These are phyloP conservation scores for Fusarium secorum DNA, from an alignment of 2,329 filamentous ascomycete genomes.

Conservation along the genomic window DNA sequence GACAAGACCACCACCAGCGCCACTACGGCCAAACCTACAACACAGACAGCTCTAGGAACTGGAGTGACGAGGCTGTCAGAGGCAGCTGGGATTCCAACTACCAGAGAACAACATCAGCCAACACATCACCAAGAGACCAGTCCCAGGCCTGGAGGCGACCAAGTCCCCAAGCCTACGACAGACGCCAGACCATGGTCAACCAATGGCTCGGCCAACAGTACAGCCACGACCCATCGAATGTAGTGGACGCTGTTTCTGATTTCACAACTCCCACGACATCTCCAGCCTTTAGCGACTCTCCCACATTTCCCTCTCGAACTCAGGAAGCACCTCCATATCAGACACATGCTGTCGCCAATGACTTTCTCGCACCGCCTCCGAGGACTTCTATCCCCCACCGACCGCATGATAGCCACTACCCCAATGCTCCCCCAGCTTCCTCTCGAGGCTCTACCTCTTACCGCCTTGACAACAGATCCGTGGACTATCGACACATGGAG, in stretches of 20 bases:
- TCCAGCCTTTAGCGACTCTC: constrained; percentile 40
- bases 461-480: constrained; percentile 13
- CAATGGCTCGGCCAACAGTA: constrained; percentile 40
- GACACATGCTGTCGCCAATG: constrained; percentile 12
- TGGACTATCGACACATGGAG: constrained; percentile 23
- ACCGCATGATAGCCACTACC: background rate
- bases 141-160: constrained; percentile 24
- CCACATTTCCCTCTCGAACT: constrained; percentile 32
- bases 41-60: constrained; percentile 40
- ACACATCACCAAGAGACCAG: constrained; percentile 33
- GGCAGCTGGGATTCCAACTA: constrained; percentile 40
- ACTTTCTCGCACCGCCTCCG: constrained; percentile 26
- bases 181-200: constrained; percentile 35
- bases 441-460: constrained; percentile 22
- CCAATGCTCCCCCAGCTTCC: constrained; percentile 5
- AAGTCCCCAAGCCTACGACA: constrained; percentile 27
- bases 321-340: constrained; percentile 21
- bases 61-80: constrained; percentile 41
- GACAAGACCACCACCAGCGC: constrained; percentile 19
- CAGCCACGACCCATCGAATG: constrained; percentile 25
- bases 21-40: constrained; percentile 16
- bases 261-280: constrained; percentile 39
- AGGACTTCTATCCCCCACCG: constrained; percentile 11
- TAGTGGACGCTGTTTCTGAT: constrained; percentile 34
- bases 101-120: constrained; percentile 30